Conservation (phyloP, 805 yeast genomes). For the Schizosaccharomyces cryophilus region DNA sequence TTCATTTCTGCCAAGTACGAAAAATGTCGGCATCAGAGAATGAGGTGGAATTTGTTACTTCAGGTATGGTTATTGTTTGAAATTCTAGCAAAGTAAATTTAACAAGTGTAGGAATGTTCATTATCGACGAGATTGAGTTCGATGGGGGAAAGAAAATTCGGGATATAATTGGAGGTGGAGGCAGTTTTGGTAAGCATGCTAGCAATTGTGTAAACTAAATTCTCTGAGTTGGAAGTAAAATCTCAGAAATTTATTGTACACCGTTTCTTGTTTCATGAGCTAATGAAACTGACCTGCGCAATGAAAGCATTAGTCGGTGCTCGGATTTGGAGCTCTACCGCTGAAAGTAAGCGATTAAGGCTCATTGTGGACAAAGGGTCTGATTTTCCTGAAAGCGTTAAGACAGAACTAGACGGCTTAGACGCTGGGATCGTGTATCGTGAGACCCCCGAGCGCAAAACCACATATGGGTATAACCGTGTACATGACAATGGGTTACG, state of each 20-base stretch:
- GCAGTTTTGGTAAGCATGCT: conserved; percentile 28
- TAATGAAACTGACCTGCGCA: neutral
- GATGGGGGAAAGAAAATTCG: conserved; percentile 15
- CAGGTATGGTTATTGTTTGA: neutral
- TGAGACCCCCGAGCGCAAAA: conserved; percentile 25
- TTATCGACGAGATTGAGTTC: conserved; percentile 62
- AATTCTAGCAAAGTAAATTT: neutral
- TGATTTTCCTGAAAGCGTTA: conserved; percentile 39
- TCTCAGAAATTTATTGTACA: neutral
- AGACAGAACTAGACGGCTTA: conserved; percentile 31
- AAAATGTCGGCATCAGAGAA: neutral
- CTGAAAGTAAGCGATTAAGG: conserved; percentile 19
- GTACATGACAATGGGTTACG: conserved; percentile 42
- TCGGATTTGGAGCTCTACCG: conserved; percentile 23
- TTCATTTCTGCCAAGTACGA: no score
- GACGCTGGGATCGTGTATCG: conserved; percentile 34
- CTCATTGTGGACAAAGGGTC: conserved; percentile 60
- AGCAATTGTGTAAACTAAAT: neutral
- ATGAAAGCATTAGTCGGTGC: conserved; percentile 36
- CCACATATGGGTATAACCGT: conserved; percentile 62
- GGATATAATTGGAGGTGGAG: conserved; percentile 73
- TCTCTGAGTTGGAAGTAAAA: neutral
- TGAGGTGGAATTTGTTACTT: neutral
- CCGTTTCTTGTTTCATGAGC: neutral
- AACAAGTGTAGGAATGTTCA: conserved; percentile 46